A percentile compares a stretch with the other conserved stretches of the same genome.
These are phyloP conservation scores for Jaenimonas drosophilae DNA, from an alignment of 208 protist species.

Conservation along the genomic window DNA sequence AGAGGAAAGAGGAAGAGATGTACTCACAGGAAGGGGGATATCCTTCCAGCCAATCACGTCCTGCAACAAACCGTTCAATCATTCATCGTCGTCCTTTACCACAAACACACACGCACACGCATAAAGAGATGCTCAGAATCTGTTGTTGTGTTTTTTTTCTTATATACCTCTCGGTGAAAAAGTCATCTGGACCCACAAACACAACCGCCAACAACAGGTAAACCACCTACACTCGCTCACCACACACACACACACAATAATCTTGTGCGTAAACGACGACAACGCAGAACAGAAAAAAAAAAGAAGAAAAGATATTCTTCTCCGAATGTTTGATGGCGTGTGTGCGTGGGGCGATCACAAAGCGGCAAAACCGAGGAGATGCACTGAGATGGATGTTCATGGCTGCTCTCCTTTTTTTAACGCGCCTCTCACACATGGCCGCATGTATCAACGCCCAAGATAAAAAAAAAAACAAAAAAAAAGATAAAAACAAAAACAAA, in stretches of 20 bases:
- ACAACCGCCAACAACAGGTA: background rate
- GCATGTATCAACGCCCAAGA: background rate
- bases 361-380: too few relatives aligned
- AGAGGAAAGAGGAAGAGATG: background rate
- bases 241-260: background rate
- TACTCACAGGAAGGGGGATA: background rate
- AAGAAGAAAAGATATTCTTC: too few relatives aligned
- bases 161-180: background rate
- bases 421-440: background rate
- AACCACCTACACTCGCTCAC: background rate
- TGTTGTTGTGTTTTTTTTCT: conserved; percentile 2
- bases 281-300: too few relatives aligned
- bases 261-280: too few relatives aligned
- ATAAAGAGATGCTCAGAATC: too few relatives aligned
- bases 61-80: background rate
- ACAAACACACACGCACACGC: too few relatives aligned
- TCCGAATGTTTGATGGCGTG: too few relatives aligned
- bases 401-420: background rate
- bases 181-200: background rate
- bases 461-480: background rate
- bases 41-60: background rate
- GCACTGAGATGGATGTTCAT: too few relatives aligned
- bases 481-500: conserved; percentile 2
- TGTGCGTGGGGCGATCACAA: too few relatives aligned
- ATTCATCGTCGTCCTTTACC: too few relatives aligned